Percentiles rank a stretch among this genome's conserved stretches.
These are phyloP conservation scores for Talaromyces albobiverticillius DNA, from an alignment of 2,329 filamentous ascomycete species.

Conservation along the genomic window DNA sequence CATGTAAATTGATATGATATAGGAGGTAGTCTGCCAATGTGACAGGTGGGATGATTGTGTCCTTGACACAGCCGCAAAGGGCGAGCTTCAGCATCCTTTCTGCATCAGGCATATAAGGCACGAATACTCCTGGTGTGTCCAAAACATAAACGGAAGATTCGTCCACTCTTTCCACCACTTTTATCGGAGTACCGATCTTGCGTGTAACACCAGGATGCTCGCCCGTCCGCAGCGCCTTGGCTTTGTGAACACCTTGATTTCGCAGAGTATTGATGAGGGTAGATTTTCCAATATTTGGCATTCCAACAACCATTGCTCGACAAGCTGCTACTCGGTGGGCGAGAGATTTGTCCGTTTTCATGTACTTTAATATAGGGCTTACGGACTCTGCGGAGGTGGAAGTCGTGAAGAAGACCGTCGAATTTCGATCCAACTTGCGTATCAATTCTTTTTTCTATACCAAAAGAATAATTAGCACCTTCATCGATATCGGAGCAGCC, in stretches of 20 bases:
- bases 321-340: conserved; percentile 67
- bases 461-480: not conserved
- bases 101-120: conserved; percentile 81
- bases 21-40: conserved; percentile 88
- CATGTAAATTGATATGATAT: conserved; percentile 71
- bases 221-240: conserved; percentile 79
- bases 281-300: conserved; percentile 97
- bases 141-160: conserved; percentile 72
- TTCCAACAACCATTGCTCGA: conserved; percentile 83
- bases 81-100: conserved; percentile 95
- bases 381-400: conserved; percentile 30
- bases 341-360: conserved; percentile 28
- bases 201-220: conserved; percentile 86
- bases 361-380: conserved; percentile 30
- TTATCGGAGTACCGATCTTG: conserved; percentile 78
- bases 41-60: conserved; percentile 73
- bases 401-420: conserved; percentile 35
- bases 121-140: conserved; percentile 93
- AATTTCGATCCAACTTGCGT: conserved; percentile 31
- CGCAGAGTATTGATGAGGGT: conserved; percentile 88
- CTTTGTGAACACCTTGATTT: conserved; percentile 58
- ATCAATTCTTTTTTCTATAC: conserved; percentile 32
- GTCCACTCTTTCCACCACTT: conserved; percentile 63
- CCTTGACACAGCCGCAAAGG: conserved; percentile 85
- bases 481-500: not conserved